Evolutionary conservation across 2,329 filamentous ascomycete species (phyloP), one percentile per base, ranked within the genome.

Genomic region (Hypocreales sp.): DNA sequence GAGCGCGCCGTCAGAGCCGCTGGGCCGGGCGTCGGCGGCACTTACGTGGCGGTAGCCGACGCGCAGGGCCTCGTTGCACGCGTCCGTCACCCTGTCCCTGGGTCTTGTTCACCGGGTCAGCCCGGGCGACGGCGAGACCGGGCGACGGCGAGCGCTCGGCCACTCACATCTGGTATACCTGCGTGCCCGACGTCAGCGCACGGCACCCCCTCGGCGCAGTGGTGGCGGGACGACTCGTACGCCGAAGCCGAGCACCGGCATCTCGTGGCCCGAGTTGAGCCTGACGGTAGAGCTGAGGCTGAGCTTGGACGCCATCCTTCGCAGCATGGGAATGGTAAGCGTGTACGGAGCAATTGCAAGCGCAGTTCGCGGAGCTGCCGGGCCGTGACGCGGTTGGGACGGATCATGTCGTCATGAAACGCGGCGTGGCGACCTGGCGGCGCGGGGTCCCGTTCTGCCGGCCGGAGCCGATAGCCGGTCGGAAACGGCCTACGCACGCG

Each of bases 131-230:
- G n/a, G n/a, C n/a, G n/a, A n/a, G n/a, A n/a, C n/a, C n/a, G n/a
- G n/a, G n/a, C n/a, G n/a, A n/a, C n/a, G 9, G 7, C 18, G 7
- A n/a, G 7, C 5, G 10, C 21, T 12, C 5, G 10, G 2, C 6
- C 8, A 36, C 53, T 55, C 39, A 68, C 64, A 56, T 62, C 49
- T 67, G 55, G 42, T 63, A 68, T 32, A 68, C 56, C 64, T 69
- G 15, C 30, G 26, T 15, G 24, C 13, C 19, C 13, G n/a, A 9
- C 14, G 26, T 37, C 16, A 37, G 27, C 24, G n/a, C n/a, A n/a
- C n/a, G n/a, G n/a, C n/a, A n/a, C n/a, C n/a, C n/a, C n/a, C n/a
- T n/a, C n/a, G n/a, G n/a, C n/a, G n/a, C n/a, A n/a, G n/a, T n/a
- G n/a, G n/a, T n/a, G n/a, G n/a, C n/a, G n/a, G n/a, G n/a, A 13